Base-by-base conservation (phyloP, 108 stramenopile genomes). In the Poteriospumella lacustris region DNA sequence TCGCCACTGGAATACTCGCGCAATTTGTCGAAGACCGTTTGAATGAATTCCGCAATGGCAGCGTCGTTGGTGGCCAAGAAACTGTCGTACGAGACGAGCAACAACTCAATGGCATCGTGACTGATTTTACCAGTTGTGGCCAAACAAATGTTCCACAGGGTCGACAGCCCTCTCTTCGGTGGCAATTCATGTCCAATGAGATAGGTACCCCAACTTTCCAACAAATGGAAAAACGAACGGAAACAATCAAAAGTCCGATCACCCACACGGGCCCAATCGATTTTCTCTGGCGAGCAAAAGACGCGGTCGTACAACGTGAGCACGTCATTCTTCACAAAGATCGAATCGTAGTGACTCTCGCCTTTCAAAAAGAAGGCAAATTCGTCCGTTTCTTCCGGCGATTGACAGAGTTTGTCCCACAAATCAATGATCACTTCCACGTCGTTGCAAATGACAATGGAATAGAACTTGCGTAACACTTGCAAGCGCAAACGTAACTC, bases 241-340 rank as follows among this genome's bases (percentile, higher is more conserved):
- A 86, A 86, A 42, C 85, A 86, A 5, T 78, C 82, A 72, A 84
- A 86, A 24, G 85, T 82, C 0, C 43, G 44, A 24, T 75, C 78
- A n/a, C 83, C 83, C 31, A 81, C 75, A 15, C 59, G 58, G 1
- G 83, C 58, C 85, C 85, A 86, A 72, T 82, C 77, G 5, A 64
- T n/a, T n/a, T n/a, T n/a, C n/a, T n/a, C n/a, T n/a, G n/a, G n/a
- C n/a, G n/a, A n/a, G n/a, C n/a, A n/a, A n/a, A n/a, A n/a, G n/a
- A n/a, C n/a, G n/a, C n/a, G n/a, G n/a, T n/a, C n/a, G n/a, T n/a
- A n/a, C n/a, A n/a, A n/a, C n/a, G n/a, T n/a, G n/a, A n/a, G n/a
- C n/a, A n/a, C n/a, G n/a, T n/a, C n/a, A n/a, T n/a, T n/a, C n/a
- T n/a, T n/a, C n/a, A n/a, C n/a, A n/a, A n/a, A n/a, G n/a, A n/a